These are phyloP conservation scores for Boletus patriciae DNA, from an alignment of 768 basidiomycete species.

Conservation along the genomic window DNA sequence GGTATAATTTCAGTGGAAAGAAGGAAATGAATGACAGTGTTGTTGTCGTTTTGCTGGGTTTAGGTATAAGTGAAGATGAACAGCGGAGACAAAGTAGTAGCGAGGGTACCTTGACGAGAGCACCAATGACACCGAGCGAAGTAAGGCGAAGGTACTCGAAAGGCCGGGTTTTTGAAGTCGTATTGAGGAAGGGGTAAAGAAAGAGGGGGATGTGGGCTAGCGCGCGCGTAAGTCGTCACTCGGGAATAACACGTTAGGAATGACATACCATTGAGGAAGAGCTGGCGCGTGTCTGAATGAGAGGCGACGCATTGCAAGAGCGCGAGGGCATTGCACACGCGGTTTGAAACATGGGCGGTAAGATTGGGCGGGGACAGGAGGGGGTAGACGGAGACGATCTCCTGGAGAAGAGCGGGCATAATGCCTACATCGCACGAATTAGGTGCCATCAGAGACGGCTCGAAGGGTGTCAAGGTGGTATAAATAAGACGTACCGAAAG, in stretches of 20 bases:
- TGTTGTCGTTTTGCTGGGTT: conserved; percentile 96
- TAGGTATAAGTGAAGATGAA: conserved; percentile 12
- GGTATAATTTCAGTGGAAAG: conserved; percentile 99
- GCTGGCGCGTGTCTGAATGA: conserved; percentile 91
- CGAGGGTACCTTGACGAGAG: conserved; percentile 84
- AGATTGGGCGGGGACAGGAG: conserved; percentile 92
- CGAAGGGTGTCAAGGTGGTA: background rate
- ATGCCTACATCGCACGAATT: conserved; percentile 57
- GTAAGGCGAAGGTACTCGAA: conserved; percentile 99
- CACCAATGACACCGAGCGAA: conserved; percentile 98
- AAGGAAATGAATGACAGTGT: conserved; percentile 97
- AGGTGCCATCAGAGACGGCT: background rate
- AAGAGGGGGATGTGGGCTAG: conserved; percentile 92
- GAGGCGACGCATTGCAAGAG: conserved; percentile 98
- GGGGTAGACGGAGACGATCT: conserved; percentile 98
- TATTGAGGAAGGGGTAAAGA: conserved; percentile 98
- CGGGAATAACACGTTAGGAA: background rate
- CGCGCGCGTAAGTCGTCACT: background rate
- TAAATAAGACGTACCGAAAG: conserved; percentile 67
- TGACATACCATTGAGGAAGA: conserved; percentile 84
- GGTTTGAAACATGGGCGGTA: conserved; percentile 96
- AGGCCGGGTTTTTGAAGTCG: conserved; percentile 97
- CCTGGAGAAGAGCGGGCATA: conserved; percentile 95
- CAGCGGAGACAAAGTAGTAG: background rate
- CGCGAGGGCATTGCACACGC: conserved; percentile 98